Evolutionary conservation across 768 basidiomycete genomes (phyloP).

Genomic region (Leccinellum rugosiceps): DNA sequence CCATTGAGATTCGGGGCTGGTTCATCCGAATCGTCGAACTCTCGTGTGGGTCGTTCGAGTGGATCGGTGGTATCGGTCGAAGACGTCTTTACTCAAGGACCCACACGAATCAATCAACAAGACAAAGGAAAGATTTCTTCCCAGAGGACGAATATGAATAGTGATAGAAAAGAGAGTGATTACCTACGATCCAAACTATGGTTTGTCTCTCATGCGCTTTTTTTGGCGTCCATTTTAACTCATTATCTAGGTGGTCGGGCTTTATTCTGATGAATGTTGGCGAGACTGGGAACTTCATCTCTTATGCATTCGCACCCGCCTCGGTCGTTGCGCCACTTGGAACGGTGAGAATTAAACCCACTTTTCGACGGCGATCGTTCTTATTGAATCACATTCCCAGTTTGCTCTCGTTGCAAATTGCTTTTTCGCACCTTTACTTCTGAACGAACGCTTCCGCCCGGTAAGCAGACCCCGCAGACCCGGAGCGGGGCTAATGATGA

Average conservation of each 20-base stretch:
- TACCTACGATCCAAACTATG: slow-evolving; percentile 86
- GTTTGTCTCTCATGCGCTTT: slow-evolving; percentile 37
- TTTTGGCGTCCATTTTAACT: background rate
- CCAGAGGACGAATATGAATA: slow-evolving; percentile 17
- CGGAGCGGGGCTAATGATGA: slow-evolving; percentile 13
- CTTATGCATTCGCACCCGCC: slow-evolving; percentile 87
- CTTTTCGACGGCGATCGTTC: background rate
- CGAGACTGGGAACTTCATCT: slow-evolving; percentile 87
- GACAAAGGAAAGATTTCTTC: slow-evolving; percentile 8
- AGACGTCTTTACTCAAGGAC: slow-evolving; percentile 32
- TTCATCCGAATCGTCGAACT: slow-evolving; percentile 2
- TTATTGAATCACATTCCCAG: slow-evolving; percentile 34
- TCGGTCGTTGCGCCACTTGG: slow-evolving; percentile 94
- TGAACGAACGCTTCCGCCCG: slow-evolving; percentile 79
- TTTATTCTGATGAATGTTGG: slow-evolving; percentile 88
- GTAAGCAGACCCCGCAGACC: slow-evolving; percentile 34
- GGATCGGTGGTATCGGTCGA: slow-evolving; percentile 36
- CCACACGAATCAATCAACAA: slow-evolving; percentile 2
- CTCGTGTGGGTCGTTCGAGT: slow-evolving; percentile 1
- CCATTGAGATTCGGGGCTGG: slow-evolving; percentile 8
- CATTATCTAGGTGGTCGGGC: slow-evolving; percentile 73
- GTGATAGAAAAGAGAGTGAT: slow-evolving; percentile 55
- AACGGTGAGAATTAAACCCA: slow-evolving; percentile 56
- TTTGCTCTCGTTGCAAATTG: slow-evolving; percentile 96
- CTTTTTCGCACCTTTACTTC: slow-evolving; percentile 83